Evolutionary conservation across 352 stramenopile genomes (phyloP).

Genomic region (Globisporangium mamillatum): DNA sequence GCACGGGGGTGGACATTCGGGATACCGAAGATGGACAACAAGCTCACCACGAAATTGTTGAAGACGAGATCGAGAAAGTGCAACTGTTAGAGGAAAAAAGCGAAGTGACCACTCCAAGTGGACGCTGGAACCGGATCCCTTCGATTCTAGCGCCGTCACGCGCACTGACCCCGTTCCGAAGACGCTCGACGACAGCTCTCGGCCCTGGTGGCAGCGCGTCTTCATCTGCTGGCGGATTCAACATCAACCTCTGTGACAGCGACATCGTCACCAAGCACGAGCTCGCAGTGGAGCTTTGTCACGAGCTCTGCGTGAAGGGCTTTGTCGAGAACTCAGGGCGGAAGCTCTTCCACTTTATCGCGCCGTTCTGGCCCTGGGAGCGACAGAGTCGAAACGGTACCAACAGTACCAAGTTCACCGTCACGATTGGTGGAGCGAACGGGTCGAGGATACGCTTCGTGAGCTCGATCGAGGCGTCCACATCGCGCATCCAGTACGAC

Average conservation of each 20-base stretch:
- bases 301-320: constrained; percentile 74
- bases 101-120: neutral
- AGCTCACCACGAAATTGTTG: neutral
- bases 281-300: constrained; percentile 63
- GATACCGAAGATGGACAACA: neutral
- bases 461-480: constrained; percentile 25
- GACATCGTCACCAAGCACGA: constrained; percentile 44
- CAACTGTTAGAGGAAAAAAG: constrained; percentile 11
- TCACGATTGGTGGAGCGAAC: constrained; percentile 32
- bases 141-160: neutral
- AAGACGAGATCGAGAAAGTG: constrained; percentile 6
- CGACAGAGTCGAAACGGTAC: neutral
- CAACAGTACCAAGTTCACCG: constrained; percentile 17
- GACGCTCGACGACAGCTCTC: constrained; percentile 7
- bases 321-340: constrained; percentile 60
- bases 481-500: constrained; percentile 14
- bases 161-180: constrained; percentile 13
- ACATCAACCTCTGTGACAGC: constrained; percentile 21
- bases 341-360: constrained; percentile 64
- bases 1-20: constrained; percentile 10
- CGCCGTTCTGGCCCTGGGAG: constrained; percentile 52
- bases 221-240: constrained; percentile 8
- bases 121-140: neutral
- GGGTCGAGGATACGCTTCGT: constrained; percentile 53
- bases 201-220: neutral